Base-by-base conservation (phyloP, 2,329 filamentous ascomycete species). In the Allantophomopsis lycopodina region DNA sequence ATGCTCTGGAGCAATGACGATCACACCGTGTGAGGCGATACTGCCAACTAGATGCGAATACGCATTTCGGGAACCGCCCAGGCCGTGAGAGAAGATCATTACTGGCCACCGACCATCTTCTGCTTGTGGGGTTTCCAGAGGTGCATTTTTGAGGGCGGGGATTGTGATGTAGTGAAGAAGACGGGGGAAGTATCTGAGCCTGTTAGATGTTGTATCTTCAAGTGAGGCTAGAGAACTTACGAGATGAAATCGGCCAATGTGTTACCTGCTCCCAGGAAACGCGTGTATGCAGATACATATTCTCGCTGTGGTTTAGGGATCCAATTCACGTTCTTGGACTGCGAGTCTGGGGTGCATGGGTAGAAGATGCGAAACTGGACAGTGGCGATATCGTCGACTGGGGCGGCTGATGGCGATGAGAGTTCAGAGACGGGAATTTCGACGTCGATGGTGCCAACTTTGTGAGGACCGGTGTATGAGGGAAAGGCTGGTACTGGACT, bases 31-130 rank as follows among this genome's bases (percentile, higher is more conserved):
- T 15, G 82, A 86, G 4, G 86, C 83, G 20, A 94, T 62, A 0
- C 83, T 84, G 13, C 83, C 83, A 14, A 73, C 79, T 17, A 93
- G 62, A 52, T 88, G 80, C n/a, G 83, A 89, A 61, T 94, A 94
- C 10, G 83, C 76, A 51, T 91, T 91, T 47, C 83, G 72, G 43
- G 75, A 79, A 31, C 86, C 86, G 31, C 83, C 86, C 1, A 94
- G 66, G 1, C 86, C 86, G 54, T 94, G 86, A 2, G 84, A 91
- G 60, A 94, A 93, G 45, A 94, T 66, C 64, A 86, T 77, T 1
- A 85, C 81, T 0, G 86, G 85, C 80, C 83, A 91, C 61, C 75
- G 65, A 41, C 66, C 62, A 42, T 63, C 60, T 4, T 63, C 52
- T 3, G 64, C 60, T 10, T 62, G 51, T 42, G 74, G 52, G 42